These are phyloP conservation scores for Pseudocercospora eumusae DNA, from an alignment of 2,329 filamentous ascomycete genomes.

Conservation along the genomic window DNA sequence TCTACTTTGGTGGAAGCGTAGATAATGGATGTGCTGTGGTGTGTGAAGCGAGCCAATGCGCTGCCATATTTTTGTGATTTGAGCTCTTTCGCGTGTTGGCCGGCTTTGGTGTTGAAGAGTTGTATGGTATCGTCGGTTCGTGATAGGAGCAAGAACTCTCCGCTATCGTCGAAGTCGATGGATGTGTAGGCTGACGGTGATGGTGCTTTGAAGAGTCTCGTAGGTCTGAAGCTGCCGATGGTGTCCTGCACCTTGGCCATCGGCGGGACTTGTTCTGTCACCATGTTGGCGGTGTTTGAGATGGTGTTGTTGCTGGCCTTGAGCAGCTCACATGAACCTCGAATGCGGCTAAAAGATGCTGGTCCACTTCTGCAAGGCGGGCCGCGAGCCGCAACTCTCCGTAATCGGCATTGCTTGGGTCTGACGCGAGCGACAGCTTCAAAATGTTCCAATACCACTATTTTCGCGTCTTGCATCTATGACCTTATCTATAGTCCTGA, in stretches of 20 bases:
- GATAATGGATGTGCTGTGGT: constrained; percentile 85
- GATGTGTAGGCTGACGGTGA: constrained; percentile 71
- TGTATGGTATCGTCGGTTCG: constrained; percentile 94
- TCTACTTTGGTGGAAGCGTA: constrained; percentile 97
- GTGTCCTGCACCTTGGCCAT: constrained; percentile 70
- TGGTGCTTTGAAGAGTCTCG: constrained; percentile 53
- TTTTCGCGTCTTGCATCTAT: not conserved
- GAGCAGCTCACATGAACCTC: not conserved
- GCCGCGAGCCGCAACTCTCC: not conserved
- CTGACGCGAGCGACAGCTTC: not conserved
- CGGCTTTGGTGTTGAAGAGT: constrained; percentile 90
- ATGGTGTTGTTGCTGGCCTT: not conserved
- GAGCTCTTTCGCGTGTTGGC: constrained; percentile 82
- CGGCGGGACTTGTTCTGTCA: constrained; percentile 34
- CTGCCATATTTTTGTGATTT: constrained; percentile 97
- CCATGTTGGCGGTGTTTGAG: constrained; percentile 25
- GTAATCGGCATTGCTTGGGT: not conserved
- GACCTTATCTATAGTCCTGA: too few species aligned
- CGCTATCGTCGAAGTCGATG: constrained; percentile 93
- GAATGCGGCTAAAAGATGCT: not conserved
- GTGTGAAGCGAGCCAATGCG: constrained; percentile 90
- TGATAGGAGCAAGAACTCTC: constrained; percentile 86
- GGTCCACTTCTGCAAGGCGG: not conserved
- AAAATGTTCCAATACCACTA: not conserved
- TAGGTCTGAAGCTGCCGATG: constrained; percentile 74